Base-by-base conservation (phyloP, 2,329 filamentous ascomycete genomes). In the Colletotrichum musicola region DNA sequence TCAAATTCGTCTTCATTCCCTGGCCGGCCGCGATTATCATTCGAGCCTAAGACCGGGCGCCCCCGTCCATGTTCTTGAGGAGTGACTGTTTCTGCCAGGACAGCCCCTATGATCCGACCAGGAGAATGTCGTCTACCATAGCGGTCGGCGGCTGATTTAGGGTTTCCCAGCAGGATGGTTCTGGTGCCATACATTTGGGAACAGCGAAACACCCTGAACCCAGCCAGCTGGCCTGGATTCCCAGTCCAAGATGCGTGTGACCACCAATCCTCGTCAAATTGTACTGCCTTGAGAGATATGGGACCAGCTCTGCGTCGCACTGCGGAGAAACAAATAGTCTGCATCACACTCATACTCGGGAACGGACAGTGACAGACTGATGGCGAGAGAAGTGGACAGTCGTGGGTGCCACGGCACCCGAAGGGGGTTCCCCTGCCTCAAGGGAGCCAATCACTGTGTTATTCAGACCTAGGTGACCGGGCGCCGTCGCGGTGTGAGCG, bases 101-200 rank as follows among this genome's bases (percentile, higher is more conserved):
- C 4, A 47, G 14, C 20, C 50, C 22, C 12, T 27, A 38, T 2
- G 13, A 12, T n/a, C 10, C 27, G 5, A 14, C 49, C 20, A 25
- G 16, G 25, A 51, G 18, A 25, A 16, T 9, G 1, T 27, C 18
- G 7, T 10, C 16, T 25, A 25, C 22, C 4, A 27, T n/a, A 35
- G 10, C 16, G 22, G 22, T 13, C 35, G n/a, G 10, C 14, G 50
- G 62, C 35, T 49, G 50, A 22, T 3, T 57, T 62, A 55, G 57
- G 20, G 27, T 65, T 44, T 61, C 3, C 62, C 57, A 47, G 25
- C 30, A 30, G 25, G 7, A 49, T 25, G 57, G 53, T 38, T 20
- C 51, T 27, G 60, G 40, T 54, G 44, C 30, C n/a, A 12, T 47
- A 3, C 50, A n/a, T 13, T 25, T 38, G 51, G 61, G 20, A 40